Evolutionary conservation across 176 grass and related monocot species (phyloP), one percentile per base, ranked within the genome.

Genomic region (Aegilops speltoides): DNA sequence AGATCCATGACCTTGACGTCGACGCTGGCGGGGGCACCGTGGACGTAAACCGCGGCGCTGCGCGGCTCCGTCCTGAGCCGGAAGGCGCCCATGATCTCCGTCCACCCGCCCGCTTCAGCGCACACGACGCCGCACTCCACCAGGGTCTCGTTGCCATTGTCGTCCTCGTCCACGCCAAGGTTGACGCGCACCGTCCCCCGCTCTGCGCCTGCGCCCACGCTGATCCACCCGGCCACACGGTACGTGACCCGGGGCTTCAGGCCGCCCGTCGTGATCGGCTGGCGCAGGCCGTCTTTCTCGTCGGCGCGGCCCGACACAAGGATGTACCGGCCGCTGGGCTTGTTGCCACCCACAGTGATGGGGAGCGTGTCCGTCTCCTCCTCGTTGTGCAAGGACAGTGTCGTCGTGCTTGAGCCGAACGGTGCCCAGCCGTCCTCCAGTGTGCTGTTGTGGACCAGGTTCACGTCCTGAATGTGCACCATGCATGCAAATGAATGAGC

Each of bases 1-100:
- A 93, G 85, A 33, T 86, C 91, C 29, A 83, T 84, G 3, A 93
- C 82, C 91, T 78, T 87, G 2, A 93, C 50, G 62, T 90, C 85
- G 5, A 93, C 71, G 20, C 91, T 81, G 0, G 84, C 43, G 0
- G 85, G 61, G 6, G 91, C 71, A 19, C 91, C 91, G 2, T 90
- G 82, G 20, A 93, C 71, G 26, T 85, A 38, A 15, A 93, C 72
- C 7, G 76, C 40, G 19, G 74, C 88, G 19, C 20, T 36, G 31
- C 81, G 22, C 3, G 64, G 85, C 20, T 17, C 38, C 3, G 22
- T 24, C 48, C 48, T 68, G 52, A 90, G 64, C 20, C 88, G 78
- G 70, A 93, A 93, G 6, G 88, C 76, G 16, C 91, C 91, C 16
- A 50, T 86, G 66, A 93, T n/a, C 82, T 85, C 88, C 24, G 86